phyloP scores from a whole-genome alignment of 495 filamentous ascomycete genomes.

The Penicillium macrosclerotiorum region DNA sequence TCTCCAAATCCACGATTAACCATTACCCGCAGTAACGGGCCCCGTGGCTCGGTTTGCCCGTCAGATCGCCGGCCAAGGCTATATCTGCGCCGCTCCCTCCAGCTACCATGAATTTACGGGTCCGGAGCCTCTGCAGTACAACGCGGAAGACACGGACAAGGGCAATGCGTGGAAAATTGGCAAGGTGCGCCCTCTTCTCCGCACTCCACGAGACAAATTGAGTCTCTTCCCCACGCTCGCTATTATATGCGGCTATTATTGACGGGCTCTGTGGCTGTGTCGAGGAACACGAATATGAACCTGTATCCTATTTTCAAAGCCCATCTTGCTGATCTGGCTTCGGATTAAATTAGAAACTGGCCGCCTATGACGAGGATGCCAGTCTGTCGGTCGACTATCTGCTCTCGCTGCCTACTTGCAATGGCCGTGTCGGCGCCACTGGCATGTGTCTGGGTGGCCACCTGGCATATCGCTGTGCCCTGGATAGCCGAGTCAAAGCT shows the following conservation, averaged over 20 bases:
- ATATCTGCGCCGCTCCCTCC: conserved; percentile 87
- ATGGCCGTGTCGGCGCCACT: conserved; percentile 78
- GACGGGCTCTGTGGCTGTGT: neutral
- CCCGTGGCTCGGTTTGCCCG: conserved; percentile 88
- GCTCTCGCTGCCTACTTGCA: conserved; percentile 74
- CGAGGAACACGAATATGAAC: no score
- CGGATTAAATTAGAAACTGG: conserved; percentile 60
- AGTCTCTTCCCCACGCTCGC: no score
- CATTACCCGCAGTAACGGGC: conserved; percentile 68
- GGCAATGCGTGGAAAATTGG: conserved; percentile 84
- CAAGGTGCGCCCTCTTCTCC: conserved; percentile 51
- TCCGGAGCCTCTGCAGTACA: conserved; percentile 80
- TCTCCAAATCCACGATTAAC: no score
- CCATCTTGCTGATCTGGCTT: neutral
- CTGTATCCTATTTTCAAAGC: no score
- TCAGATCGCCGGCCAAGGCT: conserved; percentile 90
- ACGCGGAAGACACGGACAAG: conserved; percentile 80
- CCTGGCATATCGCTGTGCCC: conserved; percentile 76
- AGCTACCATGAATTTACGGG: conserved; percentile 93
- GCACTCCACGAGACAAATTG: no score
- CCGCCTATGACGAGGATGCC: conserved; percentile 88
- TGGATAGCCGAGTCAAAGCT: conserved; percentile 73
- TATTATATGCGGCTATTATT: no score
- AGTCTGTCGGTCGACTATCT: conserved; percentile 71
- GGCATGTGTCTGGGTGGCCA: conserved; percentile 98